These are phyloP conservation scores for Phaeophleospora eucalypticola DNA, from an alignment of 2,329 filamentous ascomycete species.

Conservation along the genomic window DNA sequence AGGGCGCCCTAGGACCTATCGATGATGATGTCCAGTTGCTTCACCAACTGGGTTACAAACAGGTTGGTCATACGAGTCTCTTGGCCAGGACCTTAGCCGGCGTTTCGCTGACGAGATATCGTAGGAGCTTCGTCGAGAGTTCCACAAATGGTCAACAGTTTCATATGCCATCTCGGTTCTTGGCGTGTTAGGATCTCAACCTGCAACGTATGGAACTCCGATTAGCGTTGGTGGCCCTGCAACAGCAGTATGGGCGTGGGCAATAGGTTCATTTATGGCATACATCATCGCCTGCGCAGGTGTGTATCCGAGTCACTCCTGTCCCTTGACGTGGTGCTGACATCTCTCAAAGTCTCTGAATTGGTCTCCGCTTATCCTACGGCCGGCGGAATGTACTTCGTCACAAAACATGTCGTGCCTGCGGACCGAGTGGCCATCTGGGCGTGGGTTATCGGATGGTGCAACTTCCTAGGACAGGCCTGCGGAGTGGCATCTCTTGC, in stretches of 20 bases:
- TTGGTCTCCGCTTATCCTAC: conserved; percentile 64
- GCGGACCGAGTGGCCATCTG: conserved; percentile 58
- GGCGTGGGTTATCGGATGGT: conserved; percentile 62
- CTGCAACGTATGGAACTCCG: conserved; percentile 58
- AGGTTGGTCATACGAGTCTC: conserved; percentile 39
- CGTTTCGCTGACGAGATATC: conserved; percentile 15
- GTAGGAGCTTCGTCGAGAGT: conserved; percentile 59
- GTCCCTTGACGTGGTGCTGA: not conserved
- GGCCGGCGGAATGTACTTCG: conserved; percentile 65
- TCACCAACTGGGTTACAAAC: conserved; percentile 59
- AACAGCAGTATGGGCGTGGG: conserved; percentile 63
- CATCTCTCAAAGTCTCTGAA: conserved; percentile 51
- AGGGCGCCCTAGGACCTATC: not conserved
- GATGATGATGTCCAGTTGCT: conserved; percentile 58
- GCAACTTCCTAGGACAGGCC: conserved; percentile 62
- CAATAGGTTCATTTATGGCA: conserved; percentile 60
- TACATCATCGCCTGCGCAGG: conserved; percentile 60
- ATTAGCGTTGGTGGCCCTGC: conserved; percentile 58
- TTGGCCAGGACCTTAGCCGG: no score
- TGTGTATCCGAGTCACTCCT: conserved; percentile 22
- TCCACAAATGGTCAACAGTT: conserved; percentile 63
- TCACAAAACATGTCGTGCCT: conserved; percentile 62
- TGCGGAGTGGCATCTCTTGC: conserved; percentile 60
- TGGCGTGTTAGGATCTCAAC: conserved; percentile 62
- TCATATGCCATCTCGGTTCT: conserved; percentile 64